Evolutionary conservation across 2,329 filamentous ascomycete species (phyloP), one percentile per base, ranked within the genome.

Genomic region (Blastomyces gilchristii): DNA sequence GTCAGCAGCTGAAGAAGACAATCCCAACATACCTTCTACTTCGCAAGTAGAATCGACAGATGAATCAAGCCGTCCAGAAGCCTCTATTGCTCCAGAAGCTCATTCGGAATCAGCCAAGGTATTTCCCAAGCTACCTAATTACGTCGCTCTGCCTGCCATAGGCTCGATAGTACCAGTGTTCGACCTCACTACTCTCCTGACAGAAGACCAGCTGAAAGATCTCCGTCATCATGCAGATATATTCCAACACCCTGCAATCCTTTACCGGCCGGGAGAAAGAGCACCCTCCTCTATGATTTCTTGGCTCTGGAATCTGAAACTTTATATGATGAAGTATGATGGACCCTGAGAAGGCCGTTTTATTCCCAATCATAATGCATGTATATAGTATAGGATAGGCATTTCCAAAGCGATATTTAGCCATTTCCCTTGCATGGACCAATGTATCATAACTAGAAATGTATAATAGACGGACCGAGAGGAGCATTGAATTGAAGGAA

Each of bases 271-370:
- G 0, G 69, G 70, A 41, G 67, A 70, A 5, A 62, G 65, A 31
- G 61, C 65, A 18, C 70, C 72, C 0, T 63, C 72, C 28, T 66
- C 75, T 28, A 68, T 72, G 31, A 70, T 77, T 65, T 62, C 75
- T 64, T 68, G 69, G 0, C 62, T 79, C 28, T 79, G 77, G 76
- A 77, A 71, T 62, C 65, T 78, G 12, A 72, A 76, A 63, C 71
- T 69, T 0, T 74, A 71, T 43, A 41, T 75, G 34, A 64, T 62
- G 63, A 62, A 66, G 41, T 64, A 67, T 45, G 39, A 56, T 12
- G 47, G 64, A 39, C 54, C 25, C 34, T 57, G 52, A 54, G 12
- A 12, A 16, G 11, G 12, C 14, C 31, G 18, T 31, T 22, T 50
- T 50, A 50, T 50, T 28, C 22, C 47, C n/a, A 25, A 28, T 11